These are phyloP conservation scores for Microdochium nivale DNA, from an alignment of 2,329 filamentous ascomycete species.

Conservation along the genomic window DNA sequence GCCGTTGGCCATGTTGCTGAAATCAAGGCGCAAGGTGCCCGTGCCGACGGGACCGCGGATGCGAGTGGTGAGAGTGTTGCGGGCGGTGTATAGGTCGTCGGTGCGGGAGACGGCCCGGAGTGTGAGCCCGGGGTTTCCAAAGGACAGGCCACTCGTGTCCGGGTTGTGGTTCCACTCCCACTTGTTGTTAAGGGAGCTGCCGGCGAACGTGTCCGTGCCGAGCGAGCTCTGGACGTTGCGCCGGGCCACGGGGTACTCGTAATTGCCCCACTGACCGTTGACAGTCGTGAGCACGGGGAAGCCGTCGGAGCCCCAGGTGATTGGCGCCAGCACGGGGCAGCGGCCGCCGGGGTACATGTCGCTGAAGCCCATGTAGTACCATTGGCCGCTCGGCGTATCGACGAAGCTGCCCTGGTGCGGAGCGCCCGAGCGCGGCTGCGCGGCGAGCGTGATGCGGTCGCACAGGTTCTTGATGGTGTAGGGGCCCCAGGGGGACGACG, in stretches of 20 bases:
- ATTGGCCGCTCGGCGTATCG: slow-evolving; percentile 38
- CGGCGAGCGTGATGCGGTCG: slow-evolving; percentile 26
- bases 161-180: slow-evolving; percentile 60
- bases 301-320: slow-evolving; percentile 42
- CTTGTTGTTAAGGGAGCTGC: slow-evolving; percentile 27
- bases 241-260: slow-evolving; percentile 28
- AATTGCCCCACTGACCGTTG: slow-evolving; percentile 36
- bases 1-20: slow-evolving; percentile 37
- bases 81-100: slow-evolving; percentile 35
- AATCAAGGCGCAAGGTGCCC: slow-evolving; percentile 42
- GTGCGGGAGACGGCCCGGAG: slow-evolving; percentile 43
- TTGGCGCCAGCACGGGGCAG: slow-evolving; percentile 46
- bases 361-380: slow-evolving; percentile 52
- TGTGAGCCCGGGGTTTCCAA: slow-evolving; percentile 32
- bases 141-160: slow-evolving; percentile 32
- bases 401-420: slow-evolving; percentile 50
- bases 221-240: slow-evolving; percentile 17
- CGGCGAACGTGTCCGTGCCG: slow-evolving; percentile 36
- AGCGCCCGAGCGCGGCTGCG: slow-evolving; percentile 32
- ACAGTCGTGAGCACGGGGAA: slow-evolving; percentile 35
- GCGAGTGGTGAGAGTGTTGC: slow-evolving; percentile 39
- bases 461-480: slow-evolving; percentile 37
- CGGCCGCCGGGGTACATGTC: slow-evolving; percentile 47
- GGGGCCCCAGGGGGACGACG: slow-evolving; percentile 40
- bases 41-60: slow-evolving; percentile 33